Conservation (phyloP, 306 rosid genomes). For the Trifolium pratense region DNA sequence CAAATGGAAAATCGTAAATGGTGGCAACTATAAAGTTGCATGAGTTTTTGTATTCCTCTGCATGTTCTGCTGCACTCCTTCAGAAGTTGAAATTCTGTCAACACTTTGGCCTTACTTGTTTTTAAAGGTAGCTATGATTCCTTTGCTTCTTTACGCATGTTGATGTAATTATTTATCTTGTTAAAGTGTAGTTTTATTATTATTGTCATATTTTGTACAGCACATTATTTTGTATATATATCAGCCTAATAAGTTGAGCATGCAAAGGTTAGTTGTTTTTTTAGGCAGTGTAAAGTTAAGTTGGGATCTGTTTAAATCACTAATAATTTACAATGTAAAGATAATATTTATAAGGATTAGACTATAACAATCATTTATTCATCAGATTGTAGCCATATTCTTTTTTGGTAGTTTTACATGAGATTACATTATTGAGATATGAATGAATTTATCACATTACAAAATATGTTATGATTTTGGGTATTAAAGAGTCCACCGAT, state of each 20-base stretch:
- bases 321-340: slow-evolving; percentile 13
- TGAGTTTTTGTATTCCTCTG: slow-evolving; percentile 19
- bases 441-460: neutral
- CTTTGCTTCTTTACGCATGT: slow-evolving; percentile 8
- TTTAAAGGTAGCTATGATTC: slow-evolving; percentile 35
- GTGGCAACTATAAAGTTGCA: slow-evolving; percentile 74
- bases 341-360: neutral
- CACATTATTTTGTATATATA: slow-evolving; percentile 26
- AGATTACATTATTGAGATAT: neutral
- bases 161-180: neutral
- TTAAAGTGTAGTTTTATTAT: neutral
- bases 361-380: slow-evolving; percentile 19
- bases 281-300: neutral
- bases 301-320: slow-evolving; percentile 3
- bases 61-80: neutral
- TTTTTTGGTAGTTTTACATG: neutral
- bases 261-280: slow-evolving; percentile 4
- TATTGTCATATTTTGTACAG: slow-evolving; percentile 28
- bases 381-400: slow-evolving; percentile 1
- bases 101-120: slow-evolving; percentile 25
- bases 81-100: slow-evolving; percentile 26
- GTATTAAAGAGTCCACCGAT: neutral
- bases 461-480: neutral
- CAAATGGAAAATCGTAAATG: slow-evolving; percentile 90
- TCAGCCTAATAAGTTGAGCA: slow-evolving; percentile 19